phyloP scores from a whole-genome alignment of 106 monocot species.

The Chionographis japonica region DNA sequence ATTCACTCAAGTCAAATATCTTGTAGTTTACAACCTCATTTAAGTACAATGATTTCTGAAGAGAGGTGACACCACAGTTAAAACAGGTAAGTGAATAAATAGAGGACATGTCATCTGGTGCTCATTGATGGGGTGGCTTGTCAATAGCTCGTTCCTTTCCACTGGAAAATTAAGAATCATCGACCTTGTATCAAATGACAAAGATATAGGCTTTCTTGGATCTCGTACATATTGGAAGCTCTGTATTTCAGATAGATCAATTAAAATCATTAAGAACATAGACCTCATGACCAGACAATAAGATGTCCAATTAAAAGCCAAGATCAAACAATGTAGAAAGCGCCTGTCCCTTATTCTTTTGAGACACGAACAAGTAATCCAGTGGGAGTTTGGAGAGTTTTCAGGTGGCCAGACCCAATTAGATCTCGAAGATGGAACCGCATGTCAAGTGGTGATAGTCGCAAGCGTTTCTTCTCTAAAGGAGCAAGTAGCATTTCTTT shows the following conservation, averaged over 20 bases:
- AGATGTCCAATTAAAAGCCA: not conserved
- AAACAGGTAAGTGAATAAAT: too few relatives aligned
- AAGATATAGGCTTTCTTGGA: not conserved
- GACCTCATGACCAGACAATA: not conserved
- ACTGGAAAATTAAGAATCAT: too few relatives aligned
- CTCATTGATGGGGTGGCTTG: too few relatives aligned
- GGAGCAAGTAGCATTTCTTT: slow-evolving; percentile 69
- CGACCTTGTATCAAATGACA: too few relatives aligned
- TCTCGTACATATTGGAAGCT: not conserved
- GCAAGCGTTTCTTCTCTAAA: slow-evolving; percentile 72
- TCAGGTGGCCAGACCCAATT: slow-evolving; percentile 88
- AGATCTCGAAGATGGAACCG: slow-evolving; percentile 86
- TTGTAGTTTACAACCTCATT: too few relatives aligned
- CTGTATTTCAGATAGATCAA: not conserved
- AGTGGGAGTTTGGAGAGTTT: slow-evolving; percentile 60
- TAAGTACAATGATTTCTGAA: too few relatives aligned
- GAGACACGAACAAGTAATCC: slow-evolving; percentile 71
- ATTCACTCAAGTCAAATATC: too few relatives aligned
- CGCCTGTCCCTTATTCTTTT: slow-evolving; percentile 33
- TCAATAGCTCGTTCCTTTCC: too few relatives aligned
- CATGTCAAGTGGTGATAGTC: slow-evolving; percentile 71
- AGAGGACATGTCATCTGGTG: too few relatives aligned
- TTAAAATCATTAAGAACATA: slow-evolving; percentile 4
- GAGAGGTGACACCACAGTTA: too few relatives aligned
- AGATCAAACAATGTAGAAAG: not conserved